These are phyloP conservation scores for Globisporangium polare DNA, from an alignment of 352 stramenopile genomes.

Conservation along the genomic window DNA sequence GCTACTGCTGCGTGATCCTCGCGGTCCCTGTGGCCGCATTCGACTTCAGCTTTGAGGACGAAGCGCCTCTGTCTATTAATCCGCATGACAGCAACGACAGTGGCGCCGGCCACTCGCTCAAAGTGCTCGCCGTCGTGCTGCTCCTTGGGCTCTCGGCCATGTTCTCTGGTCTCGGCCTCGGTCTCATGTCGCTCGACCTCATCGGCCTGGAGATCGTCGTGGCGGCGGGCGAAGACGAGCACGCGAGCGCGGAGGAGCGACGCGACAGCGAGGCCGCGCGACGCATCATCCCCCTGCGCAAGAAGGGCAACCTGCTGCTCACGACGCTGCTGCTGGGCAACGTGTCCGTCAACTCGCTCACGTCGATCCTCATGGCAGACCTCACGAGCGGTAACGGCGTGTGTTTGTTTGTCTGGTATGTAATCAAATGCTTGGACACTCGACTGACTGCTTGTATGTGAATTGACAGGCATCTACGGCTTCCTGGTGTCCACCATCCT, in stretches of 20 bases:
- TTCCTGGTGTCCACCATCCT: conserved; percentile 92
- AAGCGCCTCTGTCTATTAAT: conserved; percentile 8
- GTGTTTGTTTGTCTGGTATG: background rate
- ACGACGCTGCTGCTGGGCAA: conserved; percentile 96
- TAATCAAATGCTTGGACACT: background rate
- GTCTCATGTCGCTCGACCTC: conserved; percentile 96
- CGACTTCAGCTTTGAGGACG: background rate
- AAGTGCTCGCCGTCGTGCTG: conserved; percentile 46
- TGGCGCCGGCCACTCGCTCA: conserved; percentile 23
- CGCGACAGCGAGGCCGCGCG: conserved; percentile 53
- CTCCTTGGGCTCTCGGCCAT: conserved; percentile 85
- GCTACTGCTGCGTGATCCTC: conserved; percentile 8
- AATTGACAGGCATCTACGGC: conserved; percentile 40
- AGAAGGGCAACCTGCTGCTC: conserved; percentile 95
- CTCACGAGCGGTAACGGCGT: conserved; percentile 42
- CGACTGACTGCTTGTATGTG: conserved; percentile 8
- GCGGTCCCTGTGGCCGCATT: background rate
- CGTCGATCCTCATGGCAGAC: conserved; percentile 94
- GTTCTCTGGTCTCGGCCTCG: conserved; percentile 94
- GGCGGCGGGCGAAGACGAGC: conserved; percentile 82
- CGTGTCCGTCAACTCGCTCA: conserved; percentile 94
- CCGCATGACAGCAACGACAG: conserved; percentile 3
- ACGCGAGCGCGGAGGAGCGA: conserved; percentile 61
- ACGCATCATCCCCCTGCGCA: conserved; percentile 87
- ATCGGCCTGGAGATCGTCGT: conserved; percentile 97